These are phyloP conservation scores for Silene coronaria DNA, from an alignment of 179 eudicot genomes.

Conservation along the genomic window DNA sequence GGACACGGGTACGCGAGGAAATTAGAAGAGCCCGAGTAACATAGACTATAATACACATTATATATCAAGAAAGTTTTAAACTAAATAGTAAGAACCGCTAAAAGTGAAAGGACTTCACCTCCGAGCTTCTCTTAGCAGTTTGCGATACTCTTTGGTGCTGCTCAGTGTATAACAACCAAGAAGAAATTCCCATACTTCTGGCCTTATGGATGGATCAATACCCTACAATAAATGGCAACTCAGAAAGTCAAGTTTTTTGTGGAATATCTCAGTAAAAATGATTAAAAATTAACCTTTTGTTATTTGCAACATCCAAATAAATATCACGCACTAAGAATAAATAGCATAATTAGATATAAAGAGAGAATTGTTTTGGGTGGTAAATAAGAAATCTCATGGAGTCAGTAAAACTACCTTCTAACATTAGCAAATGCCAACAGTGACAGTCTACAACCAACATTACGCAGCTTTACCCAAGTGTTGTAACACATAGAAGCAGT, in stretches of 20 bases:
- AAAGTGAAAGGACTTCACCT: conserved; percentile 42
- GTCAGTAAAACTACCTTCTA: no score
- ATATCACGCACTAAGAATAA: not conserved
- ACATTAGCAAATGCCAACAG: no score
- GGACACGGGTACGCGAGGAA: no score
- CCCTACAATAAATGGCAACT: conserved; percentile 47
- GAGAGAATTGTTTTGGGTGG: no score
- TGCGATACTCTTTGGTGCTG: conserved; percentile 72
- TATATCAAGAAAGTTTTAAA: not conserved
- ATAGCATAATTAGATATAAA: not conserved
- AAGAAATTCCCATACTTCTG: conserved; percentile 99
- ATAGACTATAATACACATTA: not conserved
- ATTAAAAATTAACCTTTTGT: not conserved
- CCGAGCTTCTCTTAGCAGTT: conserved; percentile 74
- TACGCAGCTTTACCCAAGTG: not conserved
- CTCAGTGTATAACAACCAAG: conserved; percentile 88
- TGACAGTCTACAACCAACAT: no score
- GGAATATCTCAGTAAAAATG: not conserved
- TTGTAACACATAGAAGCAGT: no score
- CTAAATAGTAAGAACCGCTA: conserved; percentile 6
- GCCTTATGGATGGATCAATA: conserved; percentile 89
- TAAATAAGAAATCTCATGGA: no score
- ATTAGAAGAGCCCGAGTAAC: no score
- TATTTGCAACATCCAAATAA: not conserved
- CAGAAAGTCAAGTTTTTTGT: not conserved